phyloP scores from a whole-genome alignment of 495 filamentous ascomycete genomes.

The Aspergillus carlsbadensis region DNA sequence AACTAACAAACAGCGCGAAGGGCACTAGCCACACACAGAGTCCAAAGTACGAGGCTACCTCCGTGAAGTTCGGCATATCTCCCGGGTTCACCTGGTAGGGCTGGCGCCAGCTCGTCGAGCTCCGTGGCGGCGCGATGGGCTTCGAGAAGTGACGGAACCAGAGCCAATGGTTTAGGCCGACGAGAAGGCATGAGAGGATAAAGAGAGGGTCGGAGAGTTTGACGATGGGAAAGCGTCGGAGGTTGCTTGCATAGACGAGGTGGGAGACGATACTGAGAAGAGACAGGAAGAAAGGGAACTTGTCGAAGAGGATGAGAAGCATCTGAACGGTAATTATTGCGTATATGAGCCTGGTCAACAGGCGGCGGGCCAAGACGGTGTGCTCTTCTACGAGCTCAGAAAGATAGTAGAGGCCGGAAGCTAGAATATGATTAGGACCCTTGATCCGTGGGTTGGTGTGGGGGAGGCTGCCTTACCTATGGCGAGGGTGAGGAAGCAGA shows the following conservation, averaged over 20 bases:
- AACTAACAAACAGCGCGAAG: constrained; percentile 89
- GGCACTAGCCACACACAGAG: constrained; percentile 96
- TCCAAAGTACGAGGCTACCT: constrained; percentile 95
- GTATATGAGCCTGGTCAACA: constrained; percentile 85
- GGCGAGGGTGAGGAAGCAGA: constrained; percentile 87
- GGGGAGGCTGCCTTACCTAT: constrained; percentile 63
- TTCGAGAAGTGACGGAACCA: constrained; percentile 94
- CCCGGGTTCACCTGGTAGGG: constrained; percentile 55
- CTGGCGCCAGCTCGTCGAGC: constrained; percentile 42
- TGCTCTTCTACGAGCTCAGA: constrained; percentile 98
- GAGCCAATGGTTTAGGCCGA: constrained; percentile 89
- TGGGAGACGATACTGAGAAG: constrained; percentile 78
- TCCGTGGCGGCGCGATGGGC: constrained; percentile 32
- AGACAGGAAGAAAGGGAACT: constrained; percentile 74
- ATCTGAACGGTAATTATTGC: constrained; percentile 71
- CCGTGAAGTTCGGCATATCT: constrained; percentile 80
- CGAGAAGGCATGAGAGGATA: constrained; percentile 77
- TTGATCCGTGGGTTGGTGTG: neutral
- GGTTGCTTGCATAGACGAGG: constrained; percentile 84
- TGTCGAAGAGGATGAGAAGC: constrained; percentile 75
- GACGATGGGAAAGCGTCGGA: constrained; percentile 83
- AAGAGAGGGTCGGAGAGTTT: constrained; percentile 88
- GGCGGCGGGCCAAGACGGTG: constrained; percentile 83
- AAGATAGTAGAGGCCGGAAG: constrained; percentile 95
- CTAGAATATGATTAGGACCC: constrained; percentile 39